Evolutionary conservation across 2,329 filamentous ascomycete species (phyloP), one percentile per base, ranked within the genome.

Genomic region (Sporothrix dimorphospora): DNA sequence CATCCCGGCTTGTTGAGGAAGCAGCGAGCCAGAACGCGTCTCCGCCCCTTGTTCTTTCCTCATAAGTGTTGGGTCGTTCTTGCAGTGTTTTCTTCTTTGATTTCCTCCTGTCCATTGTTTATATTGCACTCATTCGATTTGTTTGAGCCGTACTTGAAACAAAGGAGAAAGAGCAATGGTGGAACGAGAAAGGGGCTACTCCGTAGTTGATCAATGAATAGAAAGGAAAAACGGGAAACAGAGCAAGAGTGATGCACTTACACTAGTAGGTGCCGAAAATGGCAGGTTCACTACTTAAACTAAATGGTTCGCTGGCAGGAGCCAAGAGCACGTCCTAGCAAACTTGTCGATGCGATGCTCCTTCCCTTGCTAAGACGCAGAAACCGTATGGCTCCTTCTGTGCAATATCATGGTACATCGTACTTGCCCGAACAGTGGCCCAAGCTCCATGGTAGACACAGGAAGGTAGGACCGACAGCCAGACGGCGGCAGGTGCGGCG

Each of bases 291-390:
- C 27, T 47, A 11, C 16, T 19, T 27, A 12, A 21, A 42, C 8
- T 19, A n/a, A 72, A 51, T 61, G 71, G 69, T 63, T 69, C 21
- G 71, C 51, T 69, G 42, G 55, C 53, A 72, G 34, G 53, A 55
- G 65, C 53, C 71, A 45, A 55, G 16, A 30, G n/a, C 4, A 12
- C 19, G 40, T 8, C 40, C 24, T 30, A 45, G 21, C 12, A 19
- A 30, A 6, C 14, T 19, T 27, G n/a, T n/a, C 24, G 21, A 40
- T 40, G 14, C n/a, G 3, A 30, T 49, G 45, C 34, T 55, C 45
- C 30, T 71, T 53, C 27, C 45, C 47, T 68, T 38, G 16, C 19
- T 40, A 9, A 14, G n/a, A 51, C 21, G 30, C 24, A 40, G 45
- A 19, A 38, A 16, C n/a, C 11, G 42, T 42, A 67, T 55, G 49